phyloP scores from a whole-genome alignment of 306 rosid species.

The Psophocarpus tetragonolobus region DNA sequence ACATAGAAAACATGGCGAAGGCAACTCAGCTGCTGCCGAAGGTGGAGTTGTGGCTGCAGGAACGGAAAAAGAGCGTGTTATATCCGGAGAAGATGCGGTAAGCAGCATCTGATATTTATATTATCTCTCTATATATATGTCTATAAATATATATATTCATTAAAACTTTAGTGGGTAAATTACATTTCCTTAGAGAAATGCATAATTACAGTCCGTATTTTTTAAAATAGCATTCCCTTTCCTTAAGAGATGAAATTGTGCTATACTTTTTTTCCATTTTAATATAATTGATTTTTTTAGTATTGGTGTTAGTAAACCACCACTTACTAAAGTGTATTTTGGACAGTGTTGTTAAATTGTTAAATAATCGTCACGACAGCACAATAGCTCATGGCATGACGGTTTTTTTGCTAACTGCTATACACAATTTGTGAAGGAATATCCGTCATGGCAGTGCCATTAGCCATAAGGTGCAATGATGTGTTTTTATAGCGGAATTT shows the following conservation, averaged over 20 bases:
- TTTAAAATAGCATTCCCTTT: not conserved
- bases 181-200: not conserved
- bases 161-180: not conserved
- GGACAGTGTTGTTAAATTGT: no score
- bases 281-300: not conserved
- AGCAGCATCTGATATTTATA: constrained; percentile 39
- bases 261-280: not conserved
- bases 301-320: not conserved
- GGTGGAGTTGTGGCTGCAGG: constrained; percentile 94
- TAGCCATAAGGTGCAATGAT: no score
- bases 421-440: no score
- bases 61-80: constrained; percentile 81
- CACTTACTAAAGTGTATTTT: not conserved
- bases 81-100: constrained; percentile 97
- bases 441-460: no score
- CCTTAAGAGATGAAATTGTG: not conserved
- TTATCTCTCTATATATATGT: constrained; percentile 10
- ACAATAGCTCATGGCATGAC: no score
- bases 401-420: no score
- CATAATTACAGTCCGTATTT: not conserved
- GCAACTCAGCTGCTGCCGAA: constrained; percentile 53
- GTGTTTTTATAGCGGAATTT: no score
- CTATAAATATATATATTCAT: not conserved
- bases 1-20: constrained; percentile 58
- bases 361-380: no score